A percentile compares a stretch with the other conserved stretches of the same genome.
These are phyloP conservation scores for Solanum sejunctum DNA, from an alignment of 257 asterid species.

Conservation along the genomic window DNA sequence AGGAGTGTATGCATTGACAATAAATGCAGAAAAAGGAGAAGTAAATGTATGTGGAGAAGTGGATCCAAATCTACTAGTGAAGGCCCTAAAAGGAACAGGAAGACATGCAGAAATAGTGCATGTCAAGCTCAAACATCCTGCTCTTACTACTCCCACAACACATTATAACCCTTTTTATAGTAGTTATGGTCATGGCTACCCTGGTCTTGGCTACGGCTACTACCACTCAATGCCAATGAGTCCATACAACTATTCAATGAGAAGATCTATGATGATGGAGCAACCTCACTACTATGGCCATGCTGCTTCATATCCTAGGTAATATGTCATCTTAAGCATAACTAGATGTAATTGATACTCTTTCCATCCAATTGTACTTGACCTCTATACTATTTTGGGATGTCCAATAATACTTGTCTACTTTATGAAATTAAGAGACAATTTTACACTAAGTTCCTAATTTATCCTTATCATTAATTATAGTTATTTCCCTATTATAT, in stretches of 20 bases:
- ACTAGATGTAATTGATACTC: not conserved
- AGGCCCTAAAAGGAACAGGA: not conserved
- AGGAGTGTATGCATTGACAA: constrained; percentile 7
- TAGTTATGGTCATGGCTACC: not conserved
- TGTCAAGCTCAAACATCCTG: not conserved
- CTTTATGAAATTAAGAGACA: too few relatives aligned
- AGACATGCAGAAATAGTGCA: not conserved
- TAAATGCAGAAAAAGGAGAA: not conserved
- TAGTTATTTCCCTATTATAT: too few relatives aligned
- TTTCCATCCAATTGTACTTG: too few relatives aligned
- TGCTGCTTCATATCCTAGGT: not conserved
- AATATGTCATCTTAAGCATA: not conserved
- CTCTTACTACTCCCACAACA: not conserved
- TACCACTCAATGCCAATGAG: not conserved
- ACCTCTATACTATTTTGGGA: too few relatives aligned
- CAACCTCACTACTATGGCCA: not conserved
- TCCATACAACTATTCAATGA: not conserved
- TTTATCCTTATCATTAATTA: too few relatives aligned
- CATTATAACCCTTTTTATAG: not conserved
- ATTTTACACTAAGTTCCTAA: too few relatives aligned
- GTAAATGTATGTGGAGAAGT: not conserved
- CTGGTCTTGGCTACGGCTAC: not conserved
- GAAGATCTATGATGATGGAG: not conserved
- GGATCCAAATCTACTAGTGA: not conserved
- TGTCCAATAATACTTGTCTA: too few relatives aligned